phyloP scores from a whole-genome alignment of 805 yeast genomes.

The Zygosaccharomyces kombuchaensis region DNA sequence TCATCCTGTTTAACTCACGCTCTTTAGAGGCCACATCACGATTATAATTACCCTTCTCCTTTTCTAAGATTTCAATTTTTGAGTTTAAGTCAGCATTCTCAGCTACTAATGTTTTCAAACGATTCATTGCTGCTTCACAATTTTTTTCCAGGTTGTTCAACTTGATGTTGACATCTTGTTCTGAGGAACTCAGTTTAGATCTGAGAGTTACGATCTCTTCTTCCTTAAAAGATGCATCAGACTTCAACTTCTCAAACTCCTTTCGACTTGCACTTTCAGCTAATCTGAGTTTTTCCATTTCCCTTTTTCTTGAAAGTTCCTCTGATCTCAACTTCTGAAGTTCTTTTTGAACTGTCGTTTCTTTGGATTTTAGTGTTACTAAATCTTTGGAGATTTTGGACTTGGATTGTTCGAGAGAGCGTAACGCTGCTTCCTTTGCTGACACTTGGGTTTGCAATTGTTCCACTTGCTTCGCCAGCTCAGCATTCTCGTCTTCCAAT shows the following conservation, averaged over 20 bases:
- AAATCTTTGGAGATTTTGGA: slow-evolving; percentile 1
- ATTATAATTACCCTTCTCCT: slow-evolving; percentile 36
- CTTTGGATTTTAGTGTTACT: slow-evolving; percentile 7
- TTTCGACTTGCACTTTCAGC: slow-evolving; percentile 17
- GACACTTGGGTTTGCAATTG: slow-evolving; percentile 51
- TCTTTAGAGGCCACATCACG: slow-evolving; percentile 37
- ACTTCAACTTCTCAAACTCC: slow-evolving; percentile 15
- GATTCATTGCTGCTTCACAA: slow-evolving; percentile 35
- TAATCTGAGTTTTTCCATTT: slow-evolving; percentile 16
- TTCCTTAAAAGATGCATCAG: slow-evolving; percentile 30
- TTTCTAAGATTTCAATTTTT: slow-evolving; percentile 38
- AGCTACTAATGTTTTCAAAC: slow-evolving; percentile 37
- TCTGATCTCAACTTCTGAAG: slow-evolving; percentile 31
- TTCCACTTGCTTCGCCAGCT: slow-evolving; percentile 53
- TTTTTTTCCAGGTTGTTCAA: slow-evolving; percentile 34
- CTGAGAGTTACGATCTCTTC: slow-evolving; percentile 32
- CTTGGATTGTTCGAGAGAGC: slow-evolving; percentile 34
- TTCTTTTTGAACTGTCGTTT: slow-evolving; percentile 6
- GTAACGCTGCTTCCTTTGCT: slow-evolving; percentile 41
- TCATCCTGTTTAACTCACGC: slow-evolving; percentile 32
- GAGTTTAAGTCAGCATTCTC: slow-evolving; percentile 44
- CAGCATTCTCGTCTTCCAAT: slow-evolving; percentile 40
- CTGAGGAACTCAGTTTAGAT: slow-evolving; percentile 30
- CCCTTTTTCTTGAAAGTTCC: slow-evolving; percentile 23
- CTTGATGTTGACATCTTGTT: slow-evolving; percentile 36